Conservation (phyloP, 768 basidiomycete species). For the Boletus tomentosulus region DNA sequence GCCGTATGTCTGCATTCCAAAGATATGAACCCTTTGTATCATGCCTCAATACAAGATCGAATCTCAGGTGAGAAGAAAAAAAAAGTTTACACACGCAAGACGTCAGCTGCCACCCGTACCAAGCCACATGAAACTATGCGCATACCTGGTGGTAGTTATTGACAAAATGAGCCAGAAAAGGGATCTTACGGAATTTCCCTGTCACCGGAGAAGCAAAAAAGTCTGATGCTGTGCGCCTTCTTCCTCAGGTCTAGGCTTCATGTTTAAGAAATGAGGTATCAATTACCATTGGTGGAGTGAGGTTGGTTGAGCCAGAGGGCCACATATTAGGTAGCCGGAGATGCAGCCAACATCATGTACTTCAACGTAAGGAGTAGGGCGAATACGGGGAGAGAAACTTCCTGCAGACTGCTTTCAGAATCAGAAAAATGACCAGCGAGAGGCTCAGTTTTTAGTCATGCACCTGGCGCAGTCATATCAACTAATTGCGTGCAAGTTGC, state of each 20-base stretch:
- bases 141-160: not conserved
- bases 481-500: not conserved
- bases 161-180: conserved; percentile 5
- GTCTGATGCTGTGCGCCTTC: conserved; percentile 19
- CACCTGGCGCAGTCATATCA: not conserved
- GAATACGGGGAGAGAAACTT: not conserved
- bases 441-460: not conserved
- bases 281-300: not conserved
- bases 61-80: conserved; percentile 11
- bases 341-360: not conserved
- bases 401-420: not conserved
- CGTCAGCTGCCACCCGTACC: conserved; percentile 10
- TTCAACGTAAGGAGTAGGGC: not conserved
- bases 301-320: not conserved
- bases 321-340: not conserved
- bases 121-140: not conserved
- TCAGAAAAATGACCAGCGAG: not conserved
- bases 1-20: conserved; percentile 5
- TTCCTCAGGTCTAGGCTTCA: conserved; percentile 10
- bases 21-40: conserved; percentile 10
- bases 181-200: conserved; percentile 18
- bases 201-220: conserved; percentile 19
- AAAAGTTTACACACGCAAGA: conserved; percentile 5
- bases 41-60: conserved; percentile 5
- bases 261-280: conserved; percentile 3